Percentiles rank a stretch among this genome's conserved stretches.
Conservation (phyloP, 2,329 filamentous ascomycete species). For the Arthrinium puccinioides region DNA sequence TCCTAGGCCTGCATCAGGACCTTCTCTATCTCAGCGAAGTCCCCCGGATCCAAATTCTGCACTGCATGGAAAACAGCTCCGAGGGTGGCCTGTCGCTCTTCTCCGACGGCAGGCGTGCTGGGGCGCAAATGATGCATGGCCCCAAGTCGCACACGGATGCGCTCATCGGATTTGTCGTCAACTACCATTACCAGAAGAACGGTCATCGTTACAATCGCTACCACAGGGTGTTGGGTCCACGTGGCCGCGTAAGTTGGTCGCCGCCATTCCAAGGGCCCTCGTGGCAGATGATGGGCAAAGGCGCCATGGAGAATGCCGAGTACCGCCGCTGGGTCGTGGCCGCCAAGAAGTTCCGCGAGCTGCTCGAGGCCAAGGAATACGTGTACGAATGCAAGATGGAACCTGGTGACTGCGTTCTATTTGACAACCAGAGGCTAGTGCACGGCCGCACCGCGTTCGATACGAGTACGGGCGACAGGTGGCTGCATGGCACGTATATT, state of each 20-base stretch:
- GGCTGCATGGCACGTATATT: constrained; percentile 82
- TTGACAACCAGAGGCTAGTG: constrained; percentile 79
- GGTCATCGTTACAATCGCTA: constrained; percentile 54
- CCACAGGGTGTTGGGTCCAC: constrained; percentile 43
- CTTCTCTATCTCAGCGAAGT: constrained; percentile 77
- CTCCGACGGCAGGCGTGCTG: constrained; percentile 64
- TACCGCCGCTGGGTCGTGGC: constrained; percentile 37
- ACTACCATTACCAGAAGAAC: constrained; percentile 54
- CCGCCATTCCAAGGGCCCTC: constrained; percentile 64
- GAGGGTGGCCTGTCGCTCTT: constrained; percentile 82
- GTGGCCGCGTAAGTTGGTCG: constrained; percentile 55
- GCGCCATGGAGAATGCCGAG: background rate
- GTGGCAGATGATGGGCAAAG: constrained; percentile 5
- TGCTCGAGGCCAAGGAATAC: constrained; percentile 49
- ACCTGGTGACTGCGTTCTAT: constrained; percentile 85
- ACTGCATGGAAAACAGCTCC: constrained; percentile 77
- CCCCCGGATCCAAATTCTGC: constrained; percentile 78
- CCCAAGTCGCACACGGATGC: constrained; percentile 17
- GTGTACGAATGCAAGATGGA: constrained; percentile 66
- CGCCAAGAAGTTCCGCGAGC: constrained; percentile 46
- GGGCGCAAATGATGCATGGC: constrained; percentile 26
- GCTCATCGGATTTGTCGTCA: constrained; percentile 40
- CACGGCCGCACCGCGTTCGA: constrained; percentile 79
- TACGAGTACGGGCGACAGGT: constrained; percentile 57
- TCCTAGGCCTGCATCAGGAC: constrained; percentile 88